A percentile compares a stretch with the other conserved stretches of the same genome.
Conservation (phyloP, 352 stramenopile genomes). For the Pythium phragmiticola region DNA sequence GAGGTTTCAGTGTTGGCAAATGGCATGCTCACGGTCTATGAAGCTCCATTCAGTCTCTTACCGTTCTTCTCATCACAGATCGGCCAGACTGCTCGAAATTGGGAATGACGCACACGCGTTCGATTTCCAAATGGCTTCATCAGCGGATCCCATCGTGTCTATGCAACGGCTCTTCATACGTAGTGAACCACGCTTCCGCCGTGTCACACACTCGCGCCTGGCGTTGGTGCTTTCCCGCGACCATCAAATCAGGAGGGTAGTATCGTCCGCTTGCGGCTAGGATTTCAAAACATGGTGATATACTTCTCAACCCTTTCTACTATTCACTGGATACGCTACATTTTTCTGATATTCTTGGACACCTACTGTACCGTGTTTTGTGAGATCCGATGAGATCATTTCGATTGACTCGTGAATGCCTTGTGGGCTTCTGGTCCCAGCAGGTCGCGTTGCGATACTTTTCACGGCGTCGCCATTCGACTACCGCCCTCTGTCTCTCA, state of each 20-base stretch:
- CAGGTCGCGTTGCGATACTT: background rate
- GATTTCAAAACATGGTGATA: slow-evolving; percentile 5
- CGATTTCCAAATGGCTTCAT: too few species aligned
- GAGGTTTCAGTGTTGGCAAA: too few species aligned
- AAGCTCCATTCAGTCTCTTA: too few species aligned
- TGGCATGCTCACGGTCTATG: too few species aligned
- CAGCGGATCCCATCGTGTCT: too few species aligned
- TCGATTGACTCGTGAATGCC: background rate
- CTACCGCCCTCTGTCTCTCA: background rate
- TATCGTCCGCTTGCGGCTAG: background rate
- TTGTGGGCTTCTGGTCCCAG: background rate
- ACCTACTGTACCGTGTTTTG: background rate
- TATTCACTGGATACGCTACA: background rate
- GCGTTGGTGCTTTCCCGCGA: background rate
- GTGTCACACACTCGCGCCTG: too few species aligned
- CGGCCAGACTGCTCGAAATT: too few species aligned
- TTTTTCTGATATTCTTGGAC: background rate
- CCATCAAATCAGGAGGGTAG: slow-evolving; percentile 1
- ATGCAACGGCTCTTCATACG: too few species aligned
- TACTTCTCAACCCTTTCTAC: background rate
- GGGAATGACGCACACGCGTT: too few species aligned
- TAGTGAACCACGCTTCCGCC: too few species aligned
- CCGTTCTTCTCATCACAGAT: too few species aligned
- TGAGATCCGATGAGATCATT: background rate
- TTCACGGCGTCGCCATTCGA: background rate